Percentiles rank a stretch among this genome's conserved stretches.
Conservation (phyloP, 305 asterid genomes). For the Fraxinus floribunda region DNA sequence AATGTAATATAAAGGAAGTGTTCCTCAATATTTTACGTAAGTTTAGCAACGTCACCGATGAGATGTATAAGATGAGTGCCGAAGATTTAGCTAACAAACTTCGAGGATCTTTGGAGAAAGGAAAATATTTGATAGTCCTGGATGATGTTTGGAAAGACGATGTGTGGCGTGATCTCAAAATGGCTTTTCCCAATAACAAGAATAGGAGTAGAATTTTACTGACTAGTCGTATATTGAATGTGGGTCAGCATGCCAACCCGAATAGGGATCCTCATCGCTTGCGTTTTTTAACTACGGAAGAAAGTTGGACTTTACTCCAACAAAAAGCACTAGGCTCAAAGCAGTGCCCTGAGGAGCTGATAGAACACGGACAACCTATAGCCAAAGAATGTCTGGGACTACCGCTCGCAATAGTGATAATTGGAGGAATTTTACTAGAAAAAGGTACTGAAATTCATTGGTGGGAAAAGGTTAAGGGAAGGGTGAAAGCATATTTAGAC, state of each 20-base stretch:
- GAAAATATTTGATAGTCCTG: constrained; percentile 49
- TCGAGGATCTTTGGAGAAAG: constrained; percentile 27
- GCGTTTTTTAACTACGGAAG: constrained; percentile 33
- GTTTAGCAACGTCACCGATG: constrained; percentile 28
- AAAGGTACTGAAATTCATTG: constrained; percentile 32
- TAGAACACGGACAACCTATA: constrained; percentile 32
- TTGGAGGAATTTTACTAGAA: constrained; percentile 55
- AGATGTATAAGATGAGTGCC: constrained; percentile 28
- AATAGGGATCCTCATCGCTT: constrained; percentile 37
- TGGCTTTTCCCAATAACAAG: constrained; percentile 52
- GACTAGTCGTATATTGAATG: constrained; percentile 37
- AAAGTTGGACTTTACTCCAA: constrained; percentile 50
- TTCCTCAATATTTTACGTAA: constrained; percentile 41
- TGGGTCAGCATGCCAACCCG: constrained; percentile 35
- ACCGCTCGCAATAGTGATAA: constrained; percentile 63
- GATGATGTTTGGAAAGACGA: constrained; percentile 57
- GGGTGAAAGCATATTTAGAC: constrained; percentile 40
- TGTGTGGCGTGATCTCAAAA: constrained; percentile 52
- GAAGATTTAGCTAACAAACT: constrained; percentile 36
- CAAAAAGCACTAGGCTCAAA: constrained; percentile 45
- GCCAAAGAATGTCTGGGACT: constrained; percentile 39
- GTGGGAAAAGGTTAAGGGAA: constrained; percentile 48
- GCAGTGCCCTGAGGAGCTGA: constrained; percentile 40
- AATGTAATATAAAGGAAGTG: constrained; percentile 46
- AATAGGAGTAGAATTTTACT: constrained; percentile 50